Base-by-base conservation (phyloP, 2,329 filamentous ascomycete species). In the Cladorrhinum sp. region DNA sequence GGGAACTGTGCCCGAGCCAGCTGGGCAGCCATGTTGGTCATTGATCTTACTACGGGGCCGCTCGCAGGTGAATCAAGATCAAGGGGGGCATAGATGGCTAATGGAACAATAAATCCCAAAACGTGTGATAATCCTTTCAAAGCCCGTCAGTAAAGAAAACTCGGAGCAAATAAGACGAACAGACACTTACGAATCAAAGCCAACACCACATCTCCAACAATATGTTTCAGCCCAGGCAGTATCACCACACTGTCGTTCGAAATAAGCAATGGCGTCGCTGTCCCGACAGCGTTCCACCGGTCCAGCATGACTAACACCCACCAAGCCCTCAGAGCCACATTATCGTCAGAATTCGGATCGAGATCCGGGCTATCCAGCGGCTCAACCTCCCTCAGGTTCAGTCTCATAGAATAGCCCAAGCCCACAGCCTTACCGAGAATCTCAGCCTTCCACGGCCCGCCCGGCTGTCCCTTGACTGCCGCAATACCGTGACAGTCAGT, bases 221-320 rank as follows among this genome's bases (percentile, higher is more conserved):
- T 72, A 16, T 75, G 73, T 62, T 82, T 80, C 60, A 92, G 80
- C 52, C 85, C 84, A 0, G 82, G 80, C 5, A 83, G 76, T 23
- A 88, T 75, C 14, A 88, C 81, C 6, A 86, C 80, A 57, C 80
- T 84, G 62, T 83, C 80, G 65, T 89, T 83, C 1, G 83, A 84
- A 60, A 92, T 85, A 61, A 87, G 78, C 12, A 85, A 68, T 2
- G 87, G 85, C 63, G 81, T 85, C 12, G 83, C 85, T 3, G 83
- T 87, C 21, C 85, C 86, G n/a, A 86, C 81, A 3, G 89, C 86
- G 70, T 90, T 85, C 87, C 87, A 92, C 16, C 88, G 82, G 68
- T 92, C 89, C 64, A 92, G 81, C 64, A 89, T 80, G 51, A 91
- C 82, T 33, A 92, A 75, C 14, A 85, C 84, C 86, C 87, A 91